Evolutionary conservation across 148 eudicot genomes (phyloP).

Genomic region (Tetragonia tetragonoides): DNA sequence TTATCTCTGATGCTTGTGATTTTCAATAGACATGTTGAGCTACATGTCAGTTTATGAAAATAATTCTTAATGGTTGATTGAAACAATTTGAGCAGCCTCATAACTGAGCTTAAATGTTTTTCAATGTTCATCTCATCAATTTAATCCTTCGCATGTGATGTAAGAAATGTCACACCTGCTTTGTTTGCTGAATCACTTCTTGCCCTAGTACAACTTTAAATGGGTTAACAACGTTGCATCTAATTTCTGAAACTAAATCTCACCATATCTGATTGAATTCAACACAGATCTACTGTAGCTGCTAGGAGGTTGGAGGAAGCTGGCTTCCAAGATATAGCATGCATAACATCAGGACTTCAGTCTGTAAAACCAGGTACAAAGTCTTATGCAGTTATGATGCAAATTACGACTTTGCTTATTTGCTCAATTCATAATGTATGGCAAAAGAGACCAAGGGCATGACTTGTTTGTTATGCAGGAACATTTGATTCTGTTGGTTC

Average conservation of each 20-base stretch:
- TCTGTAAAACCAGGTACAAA: slow-evolving; percentile 74
- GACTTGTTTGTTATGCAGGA: slow-evolving; percentile 37
- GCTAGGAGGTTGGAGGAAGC: slow-evolving; percentile 71
- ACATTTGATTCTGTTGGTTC: slow-evolving; percentile 81
- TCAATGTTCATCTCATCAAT: too few species aligned
- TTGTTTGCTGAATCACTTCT: neutral
- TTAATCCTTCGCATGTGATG: too few species aligned
- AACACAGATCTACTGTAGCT: slow-evolving; percentile 74
- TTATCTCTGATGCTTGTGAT: too few species aligned
- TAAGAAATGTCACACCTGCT: too few species aligned
- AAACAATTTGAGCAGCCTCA: too few species aligned
- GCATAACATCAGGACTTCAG: slow-evolving; percentile 90
- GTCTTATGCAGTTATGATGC: neutral
- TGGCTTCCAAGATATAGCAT: slow-evolving; percentile 78
- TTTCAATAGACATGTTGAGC: too few species aligned
- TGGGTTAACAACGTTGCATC: neutral
- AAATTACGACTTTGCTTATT: neutral
- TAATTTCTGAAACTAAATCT: neutral
- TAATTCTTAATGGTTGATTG: too few species aligned
- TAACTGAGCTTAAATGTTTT: too few species aligned
- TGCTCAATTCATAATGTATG: neutral
- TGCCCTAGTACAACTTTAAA: neutral
- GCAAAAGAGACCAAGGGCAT: neutral
- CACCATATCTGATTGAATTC: slow-evolving; percentile 13
- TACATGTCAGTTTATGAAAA: too few species aligned